These are phyloP conservation scores for Ceratobasidium sp. DNA, from an alignment of 1,284 basidiomycete species.

Conservation along the genomic window DNA sequence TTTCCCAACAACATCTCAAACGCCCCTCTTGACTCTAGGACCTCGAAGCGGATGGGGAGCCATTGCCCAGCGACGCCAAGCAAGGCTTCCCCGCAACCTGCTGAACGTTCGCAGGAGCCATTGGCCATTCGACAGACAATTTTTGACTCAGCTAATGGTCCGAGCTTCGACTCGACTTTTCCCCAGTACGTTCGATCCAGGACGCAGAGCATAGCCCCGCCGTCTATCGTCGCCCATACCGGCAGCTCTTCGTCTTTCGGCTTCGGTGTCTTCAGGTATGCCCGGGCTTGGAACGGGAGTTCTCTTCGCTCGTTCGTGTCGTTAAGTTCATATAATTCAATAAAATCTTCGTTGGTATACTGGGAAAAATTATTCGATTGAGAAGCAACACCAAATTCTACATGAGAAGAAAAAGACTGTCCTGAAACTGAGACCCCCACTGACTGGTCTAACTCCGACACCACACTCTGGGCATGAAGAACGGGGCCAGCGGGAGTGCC, in stretches of 20 bases:
- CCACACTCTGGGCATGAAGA: background rate
- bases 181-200: constrained; percentile 21
- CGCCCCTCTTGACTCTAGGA: constrained; percentile 3
- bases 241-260: background rate
- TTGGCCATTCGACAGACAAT: constrained; percentile 24
- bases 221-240: constrained; percentile 25
- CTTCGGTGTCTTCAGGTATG: no score
- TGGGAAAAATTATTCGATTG: constrained; percentile 15
- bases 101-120: background rate
- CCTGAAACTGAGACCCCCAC: constrained; percentile 6
- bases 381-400: background rate
- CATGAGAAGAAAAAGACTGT: constrained; percentile 24
- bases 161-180: background rate
- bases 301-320: background rate
- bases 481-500: constrained; percentile 25
- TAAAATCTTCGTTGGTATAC: background rate
- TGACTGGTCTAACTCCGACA: background rate
- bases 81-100: background rate
- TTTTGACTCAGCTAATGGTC: constrained; percentile 26
- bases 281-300: constrained; percentile 1
- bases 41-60: constrained; percentile 10
- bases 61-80: background rate
- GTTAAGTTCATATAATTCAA: constrained; percentile 18
- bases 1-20: constrained; percentile 26
- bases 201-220: constrained; percentile 31